A percentile compares a stretch with the other conserved stretches of the same genome.
Evolutionary conservation across 2,329 filamentous ascomycete species (phyloP).

Genomic region (Ascochyta koolunga): DNA sequence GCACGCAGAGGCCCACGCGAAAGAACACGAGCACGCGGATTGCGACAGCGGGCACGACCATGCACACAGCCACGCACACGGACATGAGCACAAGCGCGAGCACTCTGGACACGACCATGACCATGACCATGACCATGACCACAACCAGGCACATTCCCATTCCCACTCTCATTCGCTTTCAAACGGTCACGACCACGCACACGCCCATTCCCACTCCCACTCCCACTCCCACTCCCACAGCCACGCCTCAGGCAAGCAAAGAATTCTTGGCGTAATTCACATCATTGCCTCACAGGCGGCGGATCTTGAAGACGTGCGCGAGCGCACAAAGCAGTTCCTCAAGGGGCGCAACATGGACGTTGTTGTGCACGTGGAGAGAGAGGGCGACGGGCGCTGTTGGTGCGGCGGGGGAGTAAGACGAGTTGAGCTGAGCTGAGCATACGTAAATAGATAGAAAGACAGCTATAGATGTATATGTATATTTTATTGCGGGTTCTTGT

Average conservation of each 20-base stretch:
- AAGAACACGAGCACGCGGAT: constrained; percentile 47
- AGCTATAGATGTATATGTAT: neutral
- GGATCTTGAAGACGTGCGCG: constrained; percentile 81
- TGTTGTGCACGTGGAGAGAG: constrained; percentile 85
- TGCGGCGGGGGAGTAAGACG: constrained; percentile 58
- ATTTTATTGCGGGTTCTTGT: neutral
- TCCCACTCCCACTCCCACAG: constrained; percentile 46
- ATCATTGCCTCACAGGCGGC: constrained; percentile 75
- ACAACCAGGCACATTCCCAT: constrained; percentile 36
- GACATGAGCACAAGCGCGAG: constrained; percentile 37
- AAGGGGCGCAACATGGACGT: constrained; percentile 75
- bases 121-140: constrained; percentile 46
- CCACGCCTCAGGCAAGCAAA: constrained; percentile 44
- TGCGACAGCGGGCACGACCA: constrained; percentile 37
- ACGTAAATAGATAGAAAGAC: neutral
- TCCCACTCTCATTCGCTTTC: no score
- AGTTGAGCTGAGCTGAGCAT: constrained; percentile 11
- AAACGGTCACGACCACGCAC: constrained; percentile 11
- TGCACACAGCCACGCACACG: constrained; percentile 44
- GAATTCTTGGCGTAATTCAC: constrained; percentile 83
- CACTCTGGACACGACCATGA: constrained; percentile 18
- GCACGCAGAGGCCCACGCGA: constrained; percentile 50
- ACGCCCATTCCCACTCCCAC: constrained; percentile 8
- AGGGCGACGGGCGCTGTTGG: constrained; percentile 74
- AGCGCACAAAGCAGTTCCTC: constrained; percentile 76